Conservation (phyloP, 83 land plant genomes). For the Thuja plicata region DNA sequence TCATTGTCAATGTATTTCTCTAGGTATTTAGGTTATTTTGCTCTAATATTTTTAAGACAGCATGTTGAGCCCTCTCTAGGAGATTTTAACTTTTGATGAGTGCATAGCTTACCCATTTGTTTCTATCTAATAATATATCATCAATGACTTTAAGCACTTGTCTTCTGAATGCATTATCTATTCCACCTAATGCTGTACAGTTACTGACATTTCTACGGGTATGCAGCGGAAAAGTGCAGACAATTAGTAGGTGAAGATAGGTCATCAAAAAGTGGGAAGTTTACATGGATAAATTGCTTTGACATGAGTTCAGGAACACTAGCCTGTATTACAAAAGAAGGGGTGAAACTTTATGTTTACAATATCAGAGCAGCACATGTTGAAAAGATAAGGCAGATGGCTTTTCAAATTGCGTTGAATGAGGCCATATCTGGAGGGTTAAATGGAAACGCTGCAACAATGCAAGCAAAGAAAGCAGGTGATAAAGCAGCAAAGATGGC, state of each 20-base stretch:
- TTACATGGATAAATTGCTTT: slow-evolving; percentile 78
- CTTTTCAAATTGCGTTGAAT: slow-evolving; percentile 61
- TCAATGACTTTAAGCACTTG: not conserved
- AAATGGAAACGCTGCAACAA: slow-evolving; percentile 54
- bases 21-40: not conserved
- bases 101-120: not conserved
- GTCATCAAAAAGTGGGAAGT: slow-evolving; percentile 83
- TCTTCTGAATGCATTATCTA: not conserved
- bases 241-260: slow-evolving; percentile 73
- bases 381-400: slow-evolving; percentile 58
- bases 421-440: slow-evolving; percentile 68
- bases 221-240: slow-evolving; percentile 81
- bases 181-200: not conserved
- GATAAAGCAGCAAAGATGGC: slow-evolving; percentile 79
- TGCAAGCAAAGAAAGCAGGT: slow-evolving; percentile 68
- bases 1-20: not conserved
- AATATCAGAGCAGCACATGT: slow-evolving; percentile 73
- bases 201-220: slow-evolving; percentile 1
- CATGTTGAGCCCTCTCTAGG: not conserved
- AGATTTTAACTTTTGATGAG: not conserved
- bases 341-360: slow-evolving; percentile 75
- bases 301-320: slow-evolving; percentile 82
- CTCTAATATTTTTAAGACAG: not conserved
- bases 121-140: not conserved
- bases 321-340: slow-evolving; percentile 85